Base-by-base conservation (phyloP, 2,329 filamentous ascomycete genomes). In the Penicillium rolfsii region DNA sequence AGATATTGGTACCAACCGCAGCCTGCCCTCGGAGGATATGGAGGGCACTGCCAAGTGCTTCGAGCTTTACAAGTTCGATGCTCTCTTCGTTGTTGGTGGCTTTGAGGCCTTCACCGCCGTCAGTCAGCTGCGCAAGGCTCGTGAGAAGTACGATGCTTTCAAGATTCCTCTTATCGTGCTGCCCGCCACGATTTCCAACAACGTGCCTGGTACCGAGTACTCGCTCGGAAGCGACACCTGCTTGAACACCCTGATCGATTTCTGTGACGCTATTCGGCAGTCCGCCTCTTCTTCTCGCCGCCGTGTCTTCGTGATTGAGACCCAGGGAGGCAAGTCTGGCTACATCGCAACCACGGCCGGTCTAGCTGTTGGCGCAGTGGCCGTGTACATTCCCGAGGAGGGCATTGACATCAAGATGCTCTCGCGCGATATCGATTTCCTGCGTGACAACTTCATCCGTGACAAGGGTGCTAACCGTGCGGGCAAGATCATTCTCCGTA, bases 111-210 rank as follows among this genome's bases (percentile, higher is more conserved):
- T 96, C 82, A 96, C 95, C 60, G 89, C 95, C 2, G 85, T 97
- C 36, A 91, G 91, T 48, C 90, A 98, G 77, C 84, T 99, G 62
- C 89, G 93, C 68, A 87, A 91, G 80, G 93, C 90, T 14, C 85
- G 93, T 58, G 84, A 87, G 38, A 80, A 91, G 63, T 97, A 91
- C 78, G 88, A 91, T 11, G 89, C 90, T 1, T 90, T 99, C 74
- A 93, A 91, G 77, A 97, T 99, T 65, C 95, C 95, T 22, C 91
- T 98, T 84, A 86, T 90, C 56, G 85, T 97, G 45, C 84, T 99
- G 28, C 95, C 95, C 0, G 95, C 95, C n/a, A 99, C 95, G 9
- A 94, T 99, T 69, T 97, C 92, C 67, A 99, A 99, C 84, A 99
- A 99, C 76, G 95, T 99, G 4, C 95, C 95, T 0, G 95, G 95